Base-by-base conservation (phyloP, 2,329 filamentous ascomycete genomes). In the Neofusicoccum parvum region DNA sequence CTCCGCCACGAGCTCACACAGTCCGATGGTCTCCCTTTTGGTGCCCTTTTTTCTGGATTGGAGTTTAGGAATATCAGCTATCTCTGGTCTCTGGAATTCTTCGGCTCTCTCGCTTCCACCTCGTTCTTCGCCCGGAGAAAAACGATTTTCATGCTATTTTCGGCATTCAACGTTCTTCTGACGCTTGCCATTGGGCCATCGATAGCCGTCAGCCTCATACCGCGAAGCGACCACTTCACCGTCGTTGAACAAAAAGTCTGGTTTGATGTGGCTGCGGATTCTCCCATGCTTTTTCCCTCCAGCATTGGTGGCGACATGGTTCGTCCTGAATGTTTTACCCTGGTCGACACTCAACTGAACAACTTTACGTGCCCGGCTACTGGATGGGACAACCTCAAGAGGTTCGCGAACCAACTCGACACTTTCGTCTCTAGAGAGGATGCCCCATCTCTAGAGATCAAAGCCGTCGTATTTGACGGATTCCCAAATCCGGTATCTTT, bases 1-100 rank as follows among this genome's bases (percentile, higher is more conserved):
- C 17, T 62, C 15, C 58, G 43, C 3, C 43, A 20, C 4, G 27
- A 27, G 2, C 27, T 34, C 10, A 6, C 17, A 0, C 17, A 37
- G 1, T 15, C 20, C 12, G 45, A 17, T 6, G 43, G 23, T 17
- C 15, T 62, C 4, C 58, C 58, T 3, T 62, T 62, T 4, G 58
- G 58, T 11, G 58, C 58, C 9, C 15, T 62, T 14, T 48, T 48
- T 9, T 43, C 58, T 6, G 58, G 58, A 20, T 34, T 62, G 12
- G 43, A 62, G 3, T 17, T 37, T 3, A 62, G 5, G 10, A 62
- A 5, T 15, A 27, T 62, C 11, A 62, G 58, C 45, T 62, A 62
- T 23, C 15, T 62, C 5, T 62, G 58, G 58, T 62, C 58, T 5
- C 14, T 62, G 7, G 58, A 62, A 10, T 49, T 50, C 10, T 23